A percentile compares a stretch with the other conserved stretches of the same genome.
These are phyloP conservation scores for Bipolaris bicolor DNA, from an alignment of 2,329 filamentous ascomycete species.

Conservation along the genomic window DNA sequence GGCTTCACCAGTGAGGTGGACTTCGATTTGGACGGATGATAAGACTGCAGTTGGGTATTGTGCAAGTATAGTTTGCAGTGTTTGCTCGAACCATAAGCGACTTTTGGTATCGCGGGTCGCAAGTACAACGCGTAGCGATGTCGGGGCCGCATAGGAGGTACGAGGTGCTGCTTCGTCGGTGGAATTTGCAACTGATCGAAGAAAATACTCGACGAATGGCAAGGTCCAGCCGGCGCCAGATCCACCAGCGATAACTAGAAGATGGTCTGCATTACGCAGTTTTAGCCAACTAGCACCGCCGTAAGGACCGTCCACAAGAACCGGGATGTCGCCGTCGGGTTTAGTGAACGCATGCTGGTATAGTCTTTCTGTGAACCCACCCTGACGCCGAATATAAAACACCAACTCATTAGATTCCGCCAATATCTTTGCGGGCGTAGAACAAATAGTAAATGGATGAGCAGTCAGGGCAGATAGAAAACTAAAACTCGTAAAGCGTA, in stretches of 20 bases:
- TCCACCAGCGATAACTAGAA: slow-evolving; percentile 61
- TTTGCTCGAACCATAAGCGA: slow-evolving; percentile 46
- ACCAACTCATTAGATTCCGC: slow-evolving; percentile 48
- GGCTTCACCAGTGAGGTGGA: slow-evolving; percentile 36
- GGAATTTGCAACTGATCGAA: neutral
- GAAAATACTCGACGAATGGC: slow-evolving; percentile 52
- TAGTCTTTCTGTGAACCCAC: slow-evolving; percentile 58
- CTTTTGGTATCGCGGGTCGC: slow-evolving; percentile 47
- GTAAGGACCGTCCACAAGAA: slow-evolving; percentile 65
- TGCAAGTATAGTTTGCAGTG: slow-evolving; percentile 37
- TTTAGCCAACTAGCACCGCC: slow-evolving; percentile 55
- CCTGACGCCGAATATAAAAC: slow-evolving; percentile 60
- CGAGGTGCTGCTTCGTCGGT: neutral
- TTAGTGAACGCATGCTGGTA: slow-evolving; percentile 20
- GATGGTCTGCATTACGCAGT: slow-evolving; percentile 46
- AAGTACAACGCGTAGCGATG: slow-evolving; percentile 40
- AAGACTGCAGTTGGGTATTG: slow-evolving; percentile 20
- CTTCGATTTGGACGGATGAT: slow-evolving; percentile 27
- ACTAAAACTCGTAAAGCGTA: slow-evolving; percentile 58
- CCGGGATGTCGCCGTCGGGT: slow-evolving; percentile 44
- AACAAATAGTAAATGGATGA: slow-evolving; percentile 64
- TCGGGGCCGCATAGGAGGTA: neutral
- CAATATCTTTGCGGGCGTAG: slow-evolving; percentile 44
- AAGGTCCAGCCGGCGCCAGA: slow-evolving; percentile 63
- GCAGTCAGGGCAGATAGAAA: slow-evolving; percentile 52